A percentile compares a stretch with the other conserved stretches of the same genome.
These are phyloP conservation scores for Ehretia macrophylla DNA, from an alignment of 257 asterid species.

Conservation along the genomic window DNA sequence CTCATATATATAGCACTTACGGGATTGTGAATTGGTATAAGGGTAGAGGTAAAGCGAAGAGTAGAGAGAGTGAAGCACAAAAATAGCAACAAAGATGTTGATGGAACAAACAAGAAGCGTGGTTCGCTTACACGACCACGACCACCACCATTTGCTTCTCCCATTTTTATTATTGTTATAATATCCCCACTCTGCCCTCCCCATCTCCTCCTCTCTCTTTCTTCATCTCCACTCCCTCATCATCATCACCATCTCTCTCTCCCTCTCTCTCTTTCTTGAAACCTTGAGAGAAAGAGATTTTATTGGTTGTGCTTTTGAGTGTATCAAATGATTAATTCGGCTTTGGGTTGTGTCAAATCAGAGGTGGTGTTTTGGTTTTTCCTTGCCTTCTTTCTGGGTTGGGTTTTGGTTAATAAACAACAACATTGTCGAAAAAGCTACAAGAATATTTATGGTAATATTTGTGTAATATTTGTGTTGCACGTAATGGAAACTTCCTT, in stretches of 20 bases:
- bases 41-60: slow-evolving; percentile 67
- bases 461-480: background rate
- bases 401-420: background rate
- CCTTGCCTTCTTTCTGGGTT: background rate
- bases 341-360: background rate
- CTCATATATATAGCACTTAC: no score
- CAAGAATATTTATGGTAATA: background rate
- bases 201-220: slow-evolving; percentile 44
- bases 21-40: slow-evolving; percentile 34
- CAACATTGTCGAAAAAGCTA: background rate
- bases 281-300: background rate
- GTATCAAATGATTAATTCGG: background rate
- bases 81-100: slow-evolving; percentile 73
- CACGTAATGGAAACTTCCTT: background rate
- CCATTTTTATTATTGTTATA: slow-evolving; percentile 25
- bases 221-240: slow-evolving; percentile 25
- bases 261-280: slow-evolving; percentile 28
- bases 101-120: slow-evolving; percentile 60
- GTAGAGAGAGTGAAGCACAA: slow-evolving; percentile 73
- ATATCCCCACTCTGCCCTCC: slow-evolving; percentile 66
- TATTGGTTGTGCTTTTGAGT: background rate
- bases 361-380: background rate
- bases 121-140: slow-evolving; percentile 69
- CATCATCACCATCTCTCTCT: background rate
- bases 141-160: slow-evolving; percentile 51